phyloP scores from a whole-genome alignment of 441 rosid genomes.

The Eutrema salsugineum region DNA sequence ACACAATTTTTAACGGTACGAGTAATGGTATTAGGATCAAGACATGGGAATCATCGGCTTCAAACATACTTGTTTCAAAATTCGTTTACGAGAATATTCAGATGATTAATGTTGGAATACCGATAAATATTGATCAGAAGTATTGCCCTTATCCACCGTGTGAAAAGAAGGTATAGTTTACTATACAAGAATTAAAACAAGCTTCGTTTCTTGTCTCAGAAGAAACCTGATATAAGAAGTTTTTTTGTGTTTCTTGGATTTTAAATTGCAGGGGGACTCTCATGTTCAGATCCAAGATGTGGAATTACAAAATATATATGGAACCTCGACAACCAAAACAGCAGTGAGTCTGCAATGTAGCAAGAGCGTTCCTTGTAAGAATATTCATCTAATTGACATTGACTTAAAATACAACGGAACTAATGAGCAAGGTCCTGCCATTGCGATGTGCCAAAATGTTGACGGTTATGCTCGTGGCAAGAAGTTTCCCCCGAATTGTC shows the following conservation, averaged over 20 bases:
- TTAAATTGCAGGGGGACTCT: background rate
- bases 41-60: background rate
- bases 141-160: background rate
- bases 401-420: background rate
- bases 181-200: background rate
- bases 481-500: background rate
- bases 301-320: background rate
- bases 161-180: background rate
- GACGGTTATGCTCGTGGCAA: background rate
- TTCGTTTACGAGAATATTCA: background rate
- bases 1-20: conserved; percentile 20
- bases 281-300: background rate
- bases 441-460: background rate
- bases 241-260: too few species aligned
- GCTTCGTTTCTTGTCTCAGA: background rate
- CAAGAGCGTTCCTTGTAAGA: background rate
- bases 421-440: background rate
- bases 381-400: background rate
- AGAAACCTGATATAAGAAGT: background rate
- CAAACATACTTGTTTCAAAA: background rate
- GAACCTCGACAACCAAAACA: background rate
- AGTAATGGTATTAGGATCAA: background rate
- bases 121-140: background rate
- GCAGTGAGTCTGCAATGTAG: background rate
- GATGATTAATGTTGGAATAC: background rate